A percentile compares a stretch with the other conserved stretches of the same genome.
Conservation (phyloP, 2,329 filamentous ascomycete species). For the Penicillium sp. region DNA sequence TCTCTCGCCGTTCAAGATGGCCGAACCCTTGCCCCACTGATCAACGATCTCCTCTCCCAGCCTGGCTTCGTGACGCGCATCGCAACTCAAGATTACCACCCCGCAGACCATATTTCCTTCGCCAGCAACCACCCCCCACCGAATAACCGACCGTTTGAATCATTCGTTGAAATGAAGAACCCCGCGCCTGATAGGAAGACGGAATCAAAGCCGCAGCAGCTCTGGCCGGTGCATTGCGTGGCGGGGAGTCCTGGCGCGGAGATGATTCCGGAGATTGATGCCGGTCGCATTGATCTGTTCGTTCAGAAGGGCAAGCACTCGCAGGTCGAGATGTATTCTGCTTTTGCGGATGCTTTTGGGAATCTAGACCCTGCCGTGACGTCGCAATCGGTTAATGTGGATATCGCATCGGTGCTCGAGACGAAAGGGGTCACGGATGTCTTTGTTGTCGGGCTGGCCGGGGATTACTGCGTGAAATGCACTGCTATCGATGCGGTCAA, state of each 20-base stretch:
- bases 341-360: conserved; percentile 81
- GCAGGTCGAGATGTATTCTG: conserved; percentile 90
- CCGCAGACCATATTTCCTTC: conserved; percentile 83
- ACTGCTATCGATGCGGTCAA: conserved; percentile 79
- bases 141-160: conserved; percentile 71
- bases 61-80: conserved; percentile 73
- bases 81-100: conserved; percentile 94
- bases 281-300: conserved; percentile 64
- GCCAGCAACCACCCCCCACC: conserved; percentile 73
- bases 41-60: conserved; percentile 76
- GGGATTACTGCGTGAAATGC: conserved; percentile 84
- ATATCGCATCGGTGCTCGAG: conserved; percentile 65
- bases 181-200: conserved; percentile 57
- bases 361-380: conserved; percentile 47
- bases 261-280: conserved; percentile 74
- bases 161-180: conserved; percentile 64
- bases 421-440: conserved; percentile 72
- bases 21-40: conserved; percentile 69
- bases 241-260: conserved; percentile 73
- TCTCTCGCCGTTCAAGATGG: conserved; percentile 80
- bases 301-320: conserved; percentile 79
- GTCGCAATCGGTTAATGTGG: conserved; percentile 55
- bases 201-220: conserved; percentile 68
- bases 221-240: conserved; percentile 94
- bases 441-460: conserved; percentile 83